These are phyloP conservation scores for Pezicula radicicola DNA, from an alignment of 2,329 filamentous ascomycete species.

Conservation along the genomic window DNA sequence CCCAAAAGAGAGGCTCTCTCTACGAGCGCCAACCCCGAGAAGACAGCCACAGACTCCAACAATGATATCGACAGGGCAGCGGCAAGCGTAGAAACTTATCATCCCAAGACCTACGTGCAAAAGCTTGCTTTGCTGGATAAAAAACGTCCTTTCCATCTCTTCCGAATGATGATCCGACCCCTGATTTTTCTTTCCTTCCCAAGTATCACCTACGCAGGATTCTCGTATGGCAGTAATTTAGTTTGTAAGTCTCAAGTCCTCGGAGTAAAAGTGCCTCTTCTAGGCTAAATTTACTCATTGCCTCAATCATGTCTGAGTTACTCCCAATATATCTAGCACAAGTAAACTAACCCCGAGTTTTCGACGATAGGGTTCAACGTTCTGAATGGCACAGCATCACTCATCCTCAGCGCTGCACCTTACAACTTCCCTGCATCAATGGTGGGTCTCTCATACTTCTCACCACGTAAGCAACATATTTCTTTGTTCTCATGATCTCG, in stretches of 20 bases:
- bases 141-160: slow-evolving; percentile 24
- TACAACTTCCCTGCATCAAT: slow-evolving; percentile 32
- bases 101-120: slow-evolving; percentile 22
- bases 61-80: neutral
- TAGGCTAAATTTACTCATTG: too few relatives aligned
- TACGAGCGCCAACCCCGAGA: slow-evolving; percentile 12
- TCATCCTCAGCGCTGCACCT: slow-evolving; percentile 28
- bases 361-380: slow-evolving; percentile 27
- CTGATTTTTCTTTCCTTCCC: slow-evolving; percentile 31
- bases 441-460: slow-evolving; percentile 30
- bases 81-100: slow-evolving; percentile 7
- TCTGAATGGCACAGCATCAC: slow-evolving; percentile 30
- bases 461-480: too few relatives aligned
- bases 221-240: slow-evolving; percentile 32
- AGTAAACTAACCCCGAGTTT: too few relatives aligned
- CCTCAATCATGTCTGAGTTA: too few relatives aligned
- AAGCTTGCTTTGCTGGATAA: slow-evolving; percentile 22
- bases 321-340: too few relatives aligned
- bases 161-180: slow-evolving; percentile 24
- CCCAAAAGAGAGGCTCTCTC: slow-evolving; percentile 7
- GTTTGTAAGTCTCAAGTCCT: slow-evolving; percentile 11
- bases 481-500: too few relatives aligned
- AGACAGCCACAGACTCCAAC: neutral
- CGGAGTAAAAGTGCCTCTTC: too few relatives aligned
- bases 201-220: slow-evolving; percentile 29